A percentile compares a stretch with the other conserved stretches of the same genome.
These are phyloP conservation scores for Multifurca ochricompacta DNA, from an alignment of 768 basidiomycete species.

Conservation along the genomic window DNA sequence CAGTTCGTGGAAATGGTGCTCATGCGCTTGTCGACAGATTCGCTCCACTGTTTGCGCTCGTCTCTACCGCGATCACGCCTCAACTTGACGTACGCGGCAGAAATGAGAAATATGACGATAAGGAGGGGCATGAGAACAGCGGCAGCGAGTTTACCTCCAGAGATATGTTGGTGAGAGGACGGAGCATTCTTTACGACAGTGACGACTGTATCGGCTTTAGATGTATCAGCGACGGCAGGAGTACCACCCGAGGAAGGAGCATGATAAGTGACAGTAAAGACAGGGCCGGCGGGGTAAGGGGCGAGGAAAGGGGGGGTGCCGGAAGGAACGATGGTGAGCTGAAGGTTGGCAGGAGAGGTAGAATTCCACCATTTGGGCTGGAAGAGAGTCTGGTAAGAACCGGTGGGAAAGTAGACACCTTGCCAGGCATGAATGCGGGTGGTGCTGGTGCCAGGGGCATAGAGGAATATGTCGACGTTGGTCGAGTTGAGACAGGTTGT, in stretches of 20 bases:
- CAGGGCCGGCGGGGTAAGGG: constrained; percentile 54
- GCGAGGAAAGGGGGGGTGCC: constrained; percentile 44
- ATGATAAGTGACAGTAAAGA: constrained; percentile 59
- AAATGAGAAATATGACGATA: constrained; percentile 37
- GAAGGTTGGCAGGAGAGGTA: constrained; percentile 40
- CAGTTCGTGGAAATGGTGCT: constrained; percentile 72
- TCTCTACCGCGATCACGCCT: constrained; percentile 42
- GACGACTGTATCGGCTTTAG: constrained; percentile 34
- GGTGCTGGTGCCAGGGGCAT: constrained; percentile 37
- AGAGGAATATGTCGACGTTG: constrained; percentile 62
- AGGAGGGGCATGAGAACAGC: constrained; percentile 56
- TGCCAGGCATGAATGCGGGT: constrained; percentile 53
- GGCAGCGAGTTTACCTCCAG: constrained; percentile 57
- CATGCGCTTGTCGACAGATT: constrained; percentile 75
- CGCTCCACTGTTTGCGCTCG: constrained; percentile 52
- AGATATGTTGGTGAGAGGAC: constrained; percentile 27
- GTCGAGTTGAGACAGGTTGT: constrained; percentile 43
- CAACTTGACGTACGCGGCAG: constrained; percentile 44
- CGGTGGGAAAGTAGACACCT: constrained; percentile 40
- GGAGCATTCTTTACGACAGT: constrained; percentile 32
- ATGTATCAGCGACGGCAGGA: constrained; percentile 37
- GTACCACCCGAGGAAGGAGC: constrained; percentile 36
- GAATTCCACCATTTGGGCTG: constrained; percentile 68
- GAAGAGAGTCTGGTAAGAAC: constrained; percentile 42
- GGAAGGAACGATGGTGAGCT: constrained; percentile 49